Evolutionary conservation across 192 early-diverging fungal genomes (phyloP).

Genomic region (Umbelopsis sp.): DNA sequence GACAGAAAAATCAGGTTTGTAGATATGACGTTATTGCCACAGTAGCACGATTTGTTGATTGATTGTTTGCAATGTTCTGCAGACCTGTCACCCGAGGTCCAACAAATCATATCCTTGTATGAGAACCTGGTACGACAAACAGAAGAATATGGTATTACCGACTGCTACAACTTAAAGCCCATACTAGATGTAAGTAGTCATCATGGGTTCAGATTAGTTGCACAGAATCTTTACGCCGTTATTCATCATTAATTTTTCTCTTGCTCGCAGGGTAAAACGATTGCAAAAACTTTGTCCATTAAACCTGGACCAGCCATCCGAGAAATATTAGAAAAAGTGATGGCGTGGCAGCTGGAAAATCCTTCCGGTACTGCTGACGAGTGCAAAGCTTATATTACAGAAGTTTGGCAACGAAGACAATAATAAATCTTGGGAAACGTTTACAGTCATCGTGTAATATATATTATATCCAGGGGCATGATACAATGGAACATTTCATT

Average conservation of each 20-base stretch:
- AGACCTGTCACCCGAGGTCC: slow-evolving; percentile 9
- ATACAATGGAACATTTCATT: no score
- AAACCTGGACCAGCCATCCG: slow-evolving; percentile 74
- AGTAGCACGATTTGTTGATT: background rate
- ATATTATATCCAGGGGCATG: background rate
- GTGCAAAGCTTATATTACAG: slow-evolving; percentile 57
- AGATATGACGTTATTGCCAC: background rate
- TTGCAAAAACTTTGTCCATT: slow-evolving; percentile 63
- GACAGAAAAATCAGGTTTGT: background rate
- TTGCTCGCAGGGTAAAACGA: slow-evolving; percentile 66
- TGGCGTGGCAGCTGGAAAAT: slow-evolving; percentile 84
- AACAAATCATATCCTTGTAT: slow-evolving; percentile 28
- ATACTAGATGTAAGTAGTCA: slow-evolving; percentile 50
- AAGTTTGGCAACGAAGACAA: slow-evolving; percentile 26
- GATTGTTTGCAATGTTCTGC: slow-evolving; percentile 13
- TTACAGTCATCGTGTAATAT: background rate
- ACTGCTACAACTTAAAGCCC: slow-evolving; percentile 51
- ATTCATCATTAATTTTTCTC: background rate
- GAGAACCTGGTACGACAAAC: slow-evolving; percentile 37
- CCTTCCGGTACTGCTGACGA: slow-evolving; percentile 63
- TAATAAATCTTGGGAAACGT: background rate
- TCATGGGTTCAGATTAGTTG: background rate
- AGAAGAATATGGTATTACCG: slow-evolving; percentile 42
- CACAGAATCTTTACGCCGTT: no score
- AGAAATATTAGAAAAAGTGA: slow-evolving; percentile 63